Percentiles rank a stretch among this genome's conserved stretches.
Evolutionary conservation across 345 rosid genomes (phyloP).

Genomic region (Salix viminalis): DNA sequence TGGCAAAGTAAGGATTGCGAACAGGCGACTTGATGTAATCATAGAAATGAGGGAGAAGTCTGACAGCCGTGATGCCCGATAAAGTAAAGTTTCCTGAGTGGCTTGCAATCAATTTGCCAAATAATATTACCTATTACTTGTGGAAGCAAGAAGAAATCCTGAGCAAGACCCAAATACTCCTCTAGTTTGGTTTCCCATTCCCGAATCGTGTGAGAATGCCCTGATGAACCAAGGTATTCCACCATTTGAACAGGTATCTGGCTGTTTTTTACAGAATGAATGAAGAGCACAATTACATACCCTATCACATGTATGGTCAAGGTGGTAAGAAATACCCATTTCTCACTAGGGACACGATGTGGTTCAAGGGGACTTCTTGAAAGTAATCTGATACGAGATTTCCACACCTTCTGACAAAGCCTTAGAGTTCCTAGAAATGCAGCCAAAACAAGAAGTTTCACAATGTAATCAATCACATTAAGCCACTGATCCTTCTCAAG

Average conservation of each 20-base stretch:
- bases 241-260: constrained; percentile 23
- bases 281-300: constrained; percentile 43
- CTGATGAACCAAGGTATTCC: constrained; percentile 29
- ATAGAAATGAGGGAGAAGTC: constrained; percentile 76
- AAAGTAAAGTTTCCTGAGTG: constrained; percentile 60
- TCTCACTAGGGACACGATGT: constrained; percentile 64
- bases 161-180: constrained; percentile 82
- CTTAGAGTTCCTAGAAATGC: constrained; percentile 68
- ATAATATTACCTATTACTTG: constrained; percentile 67
- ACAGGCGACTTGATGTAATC: constrained; percentile 53
- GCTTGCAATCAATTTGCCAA: constrained; percentile 66
- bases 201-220: constrained; percentile 15
- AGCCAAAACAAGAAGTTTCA: constrained; percentile 70
- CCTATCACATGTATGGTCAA: constrained; percentile 51
- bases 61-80: constrained; percentile 59
- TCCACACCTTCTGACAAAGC: constrained; percentile 83
- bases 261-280: constrained; percentile 39
- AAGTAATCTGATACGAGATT: constrained; percentile 57
- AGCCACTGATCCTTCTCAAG: constrained; percentile 66
- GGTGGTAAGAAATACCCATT: constrained; percentile 44
- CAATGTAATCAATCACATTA: constrained; percentile 58
- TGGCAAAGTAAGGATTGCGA: constrained; percentile 61
- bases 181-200: constrained; percentile 67
- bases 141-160: constrained; percentile 87
- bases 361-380: constrained; percentile 49